phyloP scores from a whole-genome alignment of 1,139 yeast genomes.

The Yarrowia galli region DNA sequence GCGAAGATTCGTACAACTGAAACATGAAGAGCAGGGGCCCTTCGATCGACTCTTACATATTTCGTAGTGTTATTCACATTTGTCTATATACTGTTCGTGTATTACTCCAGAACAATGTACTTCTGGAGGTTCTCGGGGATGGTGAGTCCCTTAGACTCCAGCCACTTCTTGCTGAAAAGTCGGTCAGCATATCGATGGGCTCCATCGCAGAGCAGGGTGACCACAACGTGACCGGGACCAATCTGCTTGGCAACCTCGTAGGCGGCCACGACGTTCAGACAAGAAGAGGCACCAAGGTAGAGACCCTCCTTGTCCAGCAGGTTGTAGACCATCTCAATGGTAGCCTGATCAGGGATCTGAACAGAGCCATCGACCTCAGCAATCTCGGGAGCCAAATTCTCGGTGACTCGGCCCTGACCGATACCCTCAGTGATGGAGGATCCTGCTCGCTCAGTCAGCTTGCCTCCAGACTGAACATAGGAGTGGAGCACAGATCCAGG shows the following conservation, averaged over 20 bases:
- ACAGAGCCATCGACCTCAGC: slow-evolving; percentile 77
- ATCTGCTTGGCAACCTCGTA: slow-evolving; percentile 71
- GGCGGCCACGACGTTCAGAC: slow-evolving; percentile 85
- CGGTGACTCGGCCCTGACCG: slow-evolving; percentile 93
- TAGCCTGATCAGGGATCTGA: slow-evolving; percentile 72
- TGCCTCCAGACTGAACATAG: slow-evolving; percentile 71
- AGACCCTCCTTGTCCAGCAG: slow-evolving; percentile 89
- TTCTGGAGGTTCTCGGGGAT: slow-evolving; percentile 73
- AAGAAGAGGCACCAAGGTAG: slow-evolving; percentile 88
- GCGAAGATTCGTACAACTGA: too few relatives aligned
- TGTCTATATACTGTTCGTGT: background rate
- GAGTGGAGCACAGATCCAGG: slow-evolving; percentile 89
- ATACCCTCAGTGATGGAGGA: slow-evolving; percentile 93
- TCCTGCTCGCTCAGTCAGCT: slow-evolving; percentile 68
- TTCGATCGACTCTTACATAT: background rate
- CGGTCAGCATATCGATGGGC: slow-evolving; percentile 89
- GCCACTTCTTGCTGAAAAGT: slow-evolving; percentile 78
- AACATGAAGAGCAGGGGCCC: background rate
- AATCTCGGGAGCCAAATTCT: slow-evolving; percentile 75
- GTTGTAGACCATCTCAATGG: slow-evolving; percentile 81
- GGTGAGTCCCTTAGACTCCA: slow-evolving; percentile 70
- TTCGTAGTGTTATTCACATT: background rate
- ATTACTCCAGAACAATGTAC: slow-evolving; percentile 60
- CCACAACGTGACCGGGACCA: slow-evolving; percentile 83
- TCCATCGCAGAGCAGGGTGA: slow-evolving; percentile 83